Evolutionary conservation across 257 asterid species (phyloP).

Genomic region (Misopates orontium): DNA sequence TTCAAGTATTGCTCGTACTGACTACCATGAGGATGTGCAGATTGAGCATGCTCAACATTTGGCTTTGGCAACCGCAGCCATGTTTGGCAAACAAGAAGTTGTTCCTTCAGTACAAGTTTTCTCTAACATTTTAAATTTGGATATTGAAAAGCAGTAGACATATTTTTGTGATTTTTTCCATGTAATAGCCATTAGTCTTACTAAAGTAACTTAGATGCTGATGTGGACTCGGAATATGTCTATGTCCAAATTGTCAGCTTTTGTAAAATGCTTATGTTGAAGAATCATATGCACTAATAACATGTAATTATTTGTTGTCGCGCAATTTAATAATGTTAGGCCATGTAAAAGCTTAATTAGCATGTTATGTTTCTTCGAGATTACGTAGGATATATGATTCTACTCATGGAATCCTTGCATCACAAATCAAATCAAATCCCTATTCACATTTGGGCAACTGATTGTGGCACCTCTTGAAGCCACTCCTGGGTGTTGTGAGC

Average conservation of each 20-base stretch:
- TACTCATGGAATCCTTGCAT: not conserved
- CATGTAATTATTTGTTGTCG: not conserved
- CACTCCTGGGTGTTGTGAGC: no score
- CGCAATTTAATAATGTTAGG: not conserved
- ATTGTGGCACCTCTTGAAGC: no score
- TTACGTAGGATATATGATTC: not conserved
- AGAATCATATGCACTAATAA: not conserved
- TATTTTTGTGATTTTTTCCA: not conserved
- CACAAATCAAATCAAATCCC: no score
- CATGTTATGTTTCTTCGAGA: not conserved
- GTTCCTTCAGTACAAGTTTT: conserved; percentile 93
- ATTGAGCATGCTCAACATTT: conserved; percentile 99
- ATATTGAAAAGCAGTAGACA: conserved; percentile 7
- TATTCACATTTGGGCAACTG: no score
- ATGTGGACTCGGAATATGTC: not conserved
- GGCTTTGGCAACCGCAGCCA: conserved; percentile 61
- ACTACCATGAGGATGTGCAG: conserved; percentile 47
- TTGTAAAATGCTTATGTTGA: conserved; percentile 10
- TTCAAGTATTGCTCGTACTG: conserved; percentile 22
- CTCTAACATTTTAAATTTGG: conserved; percentile 7
- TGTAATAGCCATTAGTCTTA: not conserved
- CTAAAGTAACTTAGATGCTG: conserved; percentile 4
- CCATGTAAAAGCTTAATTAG: not conserved
- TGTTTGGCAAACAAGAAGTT: conserved; percentile 71
- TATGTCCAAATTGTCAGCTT: not conserved